Percentiles rank a stretch among this genome's conserved stretches.
Evolutionary conservation across 2,329 filamentous ascomycete genomes (phyloP).

Genomic region (Sporothrix luriei): DNA sequence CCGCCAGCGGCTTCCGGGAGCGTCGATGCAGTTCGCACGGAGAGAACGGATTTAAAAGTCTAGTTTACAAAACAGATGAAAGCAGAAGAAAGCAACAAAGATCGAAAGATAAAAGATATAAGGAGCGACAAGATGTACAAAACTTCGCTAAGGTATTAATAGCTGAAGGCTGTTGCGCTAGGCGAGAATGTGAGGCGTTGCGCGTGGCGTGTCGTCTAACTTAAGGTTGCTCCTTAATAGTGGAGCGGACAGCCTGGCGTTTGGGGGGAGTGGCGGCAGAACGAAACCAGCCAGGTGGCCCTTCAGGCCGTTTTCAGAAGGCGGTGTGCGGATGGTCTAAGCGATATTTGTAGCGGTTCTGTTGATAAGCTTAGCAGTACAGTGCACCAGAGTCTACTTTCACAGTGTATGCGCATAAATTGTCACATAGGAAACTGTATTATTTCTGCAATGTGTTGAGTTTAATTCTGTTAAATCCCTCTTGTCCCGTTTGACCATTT

Average conservation of each 20-base stretch:
- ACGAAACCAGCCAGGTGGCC: slow-evolving; percentile 30
- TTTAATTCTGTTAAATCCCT: neutral
- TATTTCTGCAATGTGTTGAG: neutral
- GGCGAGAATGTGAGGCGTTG: slow-evolving; percentile 1
- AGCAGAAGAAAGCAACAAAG: too few relatives aligned
- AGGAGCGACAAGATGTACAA: neutral
- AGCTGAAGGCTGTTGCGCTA: neutral
- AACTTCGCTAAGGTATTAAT: neutral
- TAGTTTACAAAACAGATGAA: neutral
- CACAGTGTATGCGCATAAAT: neutral
- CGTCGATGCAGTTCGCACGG: neutral
- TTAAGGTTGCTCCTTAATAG: neutral
- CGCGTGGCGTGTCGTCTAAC: slow-evolving; percentile 1
- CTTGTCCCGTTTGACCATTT: too few relatives aligned
- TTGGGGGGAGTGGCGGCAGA: neutral
- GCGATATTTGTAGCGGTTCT: neutral
- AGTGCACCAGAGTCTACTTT: neutral
- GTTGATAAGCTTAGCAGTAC: too few relatives aligned
- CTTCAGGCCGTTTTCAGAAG: slow-evolving; percentile 26
- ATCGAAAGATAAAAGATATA: neutral
- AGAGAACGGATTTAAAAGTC: neutral
- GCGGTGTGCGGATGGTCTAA: slow-evolving; percentile 27
- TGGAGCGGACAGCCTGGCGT: slow-evolving; percentile 29
- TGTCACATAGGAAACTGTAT: too few relatives aligned
- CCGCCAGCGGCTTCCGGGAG: slow-evolving; percentile 14